These are phyloP conservation scores for Alternaria panax DNA, from an alignment of 2,329 filamentous ascomycete species.

Conservation along the genomic window DNA sequence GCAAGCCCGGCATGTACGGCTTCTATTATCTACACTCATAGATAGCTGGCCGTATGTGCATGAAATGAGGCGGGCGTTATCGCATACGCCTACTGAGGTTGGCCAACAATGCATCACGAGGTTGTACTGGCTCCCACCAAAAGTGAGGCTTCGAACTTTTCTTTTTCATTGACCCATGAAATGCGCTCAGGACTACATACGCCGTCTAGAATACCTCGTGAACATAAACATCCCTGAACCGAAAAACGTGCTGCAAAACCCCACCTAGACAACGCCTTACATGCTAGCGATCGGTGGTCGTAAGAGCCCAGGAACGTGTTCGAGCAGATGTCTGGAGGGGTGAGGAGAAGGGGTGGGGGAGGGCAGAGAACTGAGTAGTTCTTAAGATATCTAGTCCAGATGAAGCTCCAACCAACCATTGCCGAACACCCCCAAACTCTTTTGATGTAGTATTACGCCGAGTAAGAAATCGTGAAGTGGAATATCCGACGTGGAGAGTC, in stretches of 20 bases:
- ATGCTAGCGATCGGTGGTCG: slow-evolving; percentile 25
- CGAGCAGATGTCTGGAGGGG: slow-evolving; percentile 6
- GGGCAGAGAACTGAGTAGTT: slow-evolving; percentile 32
- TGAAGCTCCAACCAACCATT: slow-evolving; percentile 24
- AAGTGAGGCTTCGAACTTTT: slow-evolving; percentile 19
- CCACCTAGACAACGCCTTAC: slow-evolving; percentile 27
- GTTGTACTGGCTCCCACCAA: background rate
- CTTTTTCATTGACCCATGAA: slow-evolving; percentile 12
- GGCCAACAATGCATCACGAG: background rate
- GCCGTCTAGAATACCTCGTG: slow-evolving; percentile 13
- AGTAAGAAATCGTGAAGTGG: slow-evolving; percentile 27
- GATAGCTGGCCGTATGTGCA: background rate
- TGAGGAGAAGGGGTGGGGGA: slow-evolving; percentile 12
- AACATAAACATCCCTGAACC: slow-evolving; percentile 11
- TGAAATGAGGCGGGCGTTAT: background rate
- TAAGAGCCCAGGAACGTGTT: slow-evolving; percentile 12
- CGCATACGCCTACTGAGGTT: background rate
- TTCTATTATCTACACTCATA: background rate
- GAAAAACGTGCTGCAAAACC: slow-evolving; percentile 23
- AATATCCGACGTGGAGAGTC: slow-evolving; percentile 20
- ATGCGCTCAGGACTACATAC: slow-evolving; percentile 9
- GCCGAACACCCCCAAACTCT: slow-evolving; percentile 26
- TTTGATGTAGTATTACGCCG: slow-evolving; percentile 43
- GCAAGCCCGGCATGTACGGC: background rate
- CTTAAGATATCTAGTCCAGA: slow-evolving; percentile 34